Evolutionary conservation across 1,284 basidiomycete species (phyloP).

Genomic region (Boletus mariae): DNA sequence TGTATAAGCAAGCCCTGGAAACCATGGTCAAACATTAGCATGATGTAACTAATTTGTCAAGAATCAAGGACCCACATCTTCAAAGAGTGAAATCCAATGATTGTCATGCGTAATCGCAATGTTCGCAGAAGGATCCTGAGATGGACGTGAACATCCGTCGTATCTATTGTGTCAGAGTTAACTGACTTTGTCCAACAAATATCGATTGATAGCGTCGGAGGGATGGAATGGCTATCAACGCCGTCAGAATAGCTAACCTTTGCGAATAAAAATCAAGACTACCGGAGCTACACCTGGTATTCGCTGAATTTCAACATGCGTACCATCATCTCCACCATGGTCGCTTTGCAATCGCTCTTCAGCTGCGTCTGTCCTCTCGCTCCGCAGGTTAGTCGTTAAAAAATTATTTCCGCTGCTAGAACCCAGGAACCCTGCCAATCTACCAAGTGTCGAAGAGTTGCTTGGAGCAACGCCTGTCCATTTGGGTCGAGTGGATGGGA

Average conservation of each 20-base stretch:
- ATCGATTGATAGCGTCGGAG: constrained; percentile 10
- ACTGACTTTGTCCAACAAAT: constrained; percentile 8
- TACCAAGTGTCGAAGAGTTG: too few species aligned
- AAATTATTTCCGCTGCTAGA: too few species aligned
- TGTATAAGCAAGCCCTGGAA: too few species aligned
- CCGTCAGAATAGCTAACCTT: not conserved
- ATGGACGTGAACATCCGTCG: not conserved
- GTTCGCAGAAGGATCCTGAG: constrained; percentile 9
- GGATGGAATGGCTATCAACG: constrained; percentile 9
- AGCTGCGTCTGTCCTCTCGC: too few species aligned
- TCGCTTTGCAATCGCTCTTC: not conserved
- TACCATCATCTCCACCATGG: not conserved
- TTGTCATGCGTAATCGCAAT: constrained; percentile 6
- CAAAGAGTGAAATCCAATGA: constrained; percentile 11
- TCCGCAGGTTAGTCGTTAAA: too few species aligned
- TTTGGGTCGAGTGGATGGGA: too few species aligned
- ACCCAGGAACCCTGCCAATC: too few species aligned
- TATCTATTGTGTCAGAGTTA: not conserved
- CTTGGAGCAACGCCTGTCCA: too few species aligned
- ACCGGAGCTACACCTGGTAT: constrained; percentile 2
- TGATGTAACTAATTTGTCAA: too few species aligned
- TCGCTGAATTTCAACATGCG: constrained; percentile 1
- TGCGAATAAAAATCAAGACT: not conserved
- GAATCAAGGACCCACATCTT: constrained; percentile 6
- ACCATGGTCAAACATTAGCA: too few species aligned